Evolutionary conservation across 306 rosid species (phyloP).

Genomic region (Prunus fruticosa): DNA sequence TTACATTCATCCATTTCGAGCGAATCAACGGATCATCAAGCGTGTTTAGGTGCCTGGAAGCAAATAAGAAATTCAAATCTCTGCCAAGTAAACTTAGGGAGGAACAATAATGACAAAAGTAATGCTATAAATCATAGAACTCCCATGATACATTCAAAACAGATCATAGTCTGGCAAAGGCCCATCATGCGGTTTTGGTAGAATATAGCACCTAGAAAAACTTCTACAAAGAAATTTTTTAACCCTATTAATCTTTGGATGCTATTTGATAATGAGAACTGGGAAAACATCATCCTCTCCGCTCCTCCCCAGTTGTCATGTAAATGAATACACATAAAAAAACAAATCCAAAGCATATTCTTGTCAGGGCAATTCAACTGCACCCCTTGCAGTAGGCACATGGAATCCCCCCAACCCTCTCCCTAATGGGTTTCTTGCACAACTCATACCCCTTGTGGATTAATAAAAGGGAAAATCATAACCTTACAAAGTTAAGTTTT

Average conservation of each 20-base stretch:
- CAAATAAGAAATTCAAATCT: constrained; percentile 9
- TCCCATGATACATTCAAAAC: not conserved
- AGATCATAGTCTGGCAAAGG: not conserved
- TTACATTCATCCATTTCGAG: constrained; percentile 88
- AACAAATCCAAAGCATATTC: not conserved
- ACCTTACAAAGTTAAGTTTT: not conserved
- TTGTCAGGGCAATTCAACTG: not conserved
- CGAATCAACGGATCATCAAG: constrained; percentile 81
- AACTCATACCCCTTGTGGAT: not conserved
- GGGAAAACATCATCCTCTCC: not conserved
- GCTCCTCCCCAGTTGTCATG: not conserved
- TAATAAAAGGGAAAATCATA: not conserved
- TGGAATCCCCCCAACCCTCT: not conserved
- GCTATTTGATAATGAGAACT: not conserved
- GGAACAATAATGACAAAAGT: not conserved
- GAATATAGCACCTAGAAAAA: not conserved
- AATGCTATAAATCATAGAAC: not conserved
- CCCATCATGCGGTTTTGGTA: not conserved
- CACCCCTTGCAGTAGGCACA: not conserved
- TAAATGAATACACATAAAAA: not conserved
- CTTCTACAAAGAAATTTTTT: not conserved
- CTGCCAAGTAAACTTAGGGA: not conserved
- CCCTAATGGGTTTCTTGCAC: not conserved
- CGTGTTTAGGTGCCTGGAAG: constrained; percentile 57
- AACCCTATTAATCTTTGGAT: not conserved